A percentile compares a stretch with the other conserved stretches of the same genome.
phyloP scores from a whole-genome alignment of 495 filamentous ascomycete genomes.

The Bombardia bombarda region DNA sequence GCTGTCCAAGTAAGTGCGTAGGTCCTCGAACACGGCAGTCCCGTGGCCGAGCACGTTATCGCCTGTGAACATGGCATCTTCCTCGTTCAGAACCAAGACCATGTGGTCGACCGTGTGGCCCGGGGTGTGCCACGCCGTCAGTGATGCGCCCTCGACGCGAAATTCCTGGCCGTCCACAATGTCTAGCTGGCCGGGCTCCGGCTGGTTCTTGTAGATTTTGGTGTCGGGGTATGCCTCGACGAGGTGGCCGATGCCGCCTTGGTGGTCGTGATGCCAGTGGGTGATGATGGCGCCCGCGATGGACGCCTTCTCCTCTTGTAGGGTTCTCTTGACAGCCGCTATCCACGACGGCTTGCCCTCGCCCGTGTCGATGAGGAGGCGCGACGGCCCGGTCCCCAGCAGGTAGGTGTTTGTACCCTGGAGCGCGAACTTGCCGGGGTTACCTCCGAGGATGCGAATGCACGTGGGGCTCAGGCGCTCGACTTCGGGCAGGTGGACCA shows the following conservation, averaged over 20 bases:
- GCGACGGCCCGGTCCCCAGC: slow-evolving; percentile 57
- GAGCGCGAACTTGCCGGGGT: slow-evolving; percentile 63
- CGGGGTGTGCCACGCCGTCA: slow-evolving; percentile 69
- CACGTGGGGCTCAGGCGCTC: slow-evolving; percentile 57
- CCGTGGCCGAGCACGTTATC: slow-evolving; percentile 95
- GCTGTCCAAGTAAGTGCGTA: slow-evolving; percentile 62
- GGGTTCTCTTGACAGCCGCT: slow-evolving; percentile 48
- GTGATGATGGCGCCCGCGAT: slow-evolving; percentile 65
- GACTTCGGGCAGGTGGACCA: too few species aligned
- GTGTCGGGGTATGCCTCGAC: slow-evolving; percentile 51
- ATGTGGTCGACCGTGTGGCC: slow-evolving; percentile 88
- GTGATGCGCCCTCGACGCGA: slow-evolving; percentile 61
- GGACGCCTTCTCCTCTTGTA: slow-evolving; percentile 56
- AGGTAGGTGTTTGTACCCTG: slow-evolving; percentile 81
- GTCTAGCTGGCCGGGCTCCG: slow-evolving; percentile 36
- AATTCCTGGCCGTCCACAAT: slow-evolving; percentile 71
- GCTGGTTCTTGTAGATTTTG: slow-evolving; percentile 45
- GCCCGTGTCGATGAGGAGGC: slow-evolving; percentile 76
- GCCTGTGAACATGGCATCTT: slow-evolving; percentile 84
- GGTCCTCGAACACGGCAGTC: slow-evolving; percentile 85
- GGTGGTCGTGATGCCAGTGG: slow-evolving; percentile 88
- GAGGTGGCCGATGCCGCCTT: slow-evolving; percentile 63
- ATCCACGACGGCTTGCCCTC: slow-evolving; percentile 59
- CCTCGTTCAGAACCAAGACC: slow-evolving; percentile 62
- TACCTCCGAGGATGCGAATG: slow-evolving; percentile 71